Evolutionary conservation across 2,329 filamentous ascomycete species (phyloP).

Genomic region (Stemphylium vesicarium): DNA sequence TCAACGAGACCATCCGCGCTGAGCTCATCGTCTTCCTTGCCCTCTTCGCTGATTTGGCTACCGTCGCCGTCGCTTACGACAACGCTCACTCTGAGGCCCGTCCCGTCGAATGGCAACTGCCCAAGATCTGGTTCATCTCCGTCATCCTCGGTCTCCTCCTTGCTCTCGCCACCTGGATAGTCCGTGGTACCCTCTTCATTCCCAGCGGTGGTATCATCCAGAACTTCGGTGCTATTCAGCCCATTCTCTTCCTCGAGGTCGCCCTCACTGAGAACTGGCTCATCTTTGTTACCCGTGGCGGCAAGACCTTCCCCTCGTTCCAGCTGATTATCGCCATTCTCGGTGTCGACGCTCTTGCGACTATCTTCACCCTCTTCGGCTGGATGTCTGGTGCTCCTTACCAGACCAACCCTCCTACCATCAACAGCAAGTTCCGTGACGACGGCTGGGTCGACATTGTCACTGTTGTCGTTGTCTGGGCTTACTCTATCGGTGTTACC

Average conservation of each 20-base stretch:
- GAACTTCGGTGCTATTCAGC: conserved; percentile 76
- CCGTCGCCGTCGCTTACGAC: conserved; percentile 79
- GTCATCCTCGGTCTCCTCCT: conserved; percentile 72
- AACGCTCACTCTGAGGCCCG: conserved; percentile 77
- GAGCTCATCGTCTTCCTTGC: conserved; percentile 81
- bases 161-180: conserved; percentile 73
- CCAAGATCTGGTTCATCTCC: conserved; percentile 81
- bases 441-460: conserved; percentile 67
- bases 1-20: conserved; percentile 75
- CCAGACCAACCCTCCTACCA: conserved; percentile 52
- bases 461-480: conserved; percentile 70
- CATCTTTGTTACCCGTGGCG: conserved; percentile 64
- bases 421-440: conserved; percentile 47
- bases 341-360: conserved; percentile 73
- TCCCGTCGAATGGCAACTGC: conserved; percentile 80
- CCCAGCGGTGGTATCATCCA: conserved; percentile 74
- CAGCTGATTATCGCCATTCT: conserved; percentile 75
- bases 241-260: conserved; percentile 65
- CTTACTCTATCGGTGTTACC: conserved; percentile 69
- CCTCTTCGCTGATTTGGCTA: conserved; percentile 79
- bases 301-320: conserved; percentile 75
- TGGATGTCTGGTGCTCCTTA: conserved; percentile 67
- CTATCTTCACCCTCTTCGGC: conserved; percentile 76
- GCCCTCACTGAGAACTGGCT: conserved; percentile 62
- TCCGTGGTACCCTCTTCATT: conserved; percentile 73